phyloP scores from a whole-genome alignment of 2,329 filamentous ascomycete genomes.

The Neopestalotiopsis clavispora region DNA sequence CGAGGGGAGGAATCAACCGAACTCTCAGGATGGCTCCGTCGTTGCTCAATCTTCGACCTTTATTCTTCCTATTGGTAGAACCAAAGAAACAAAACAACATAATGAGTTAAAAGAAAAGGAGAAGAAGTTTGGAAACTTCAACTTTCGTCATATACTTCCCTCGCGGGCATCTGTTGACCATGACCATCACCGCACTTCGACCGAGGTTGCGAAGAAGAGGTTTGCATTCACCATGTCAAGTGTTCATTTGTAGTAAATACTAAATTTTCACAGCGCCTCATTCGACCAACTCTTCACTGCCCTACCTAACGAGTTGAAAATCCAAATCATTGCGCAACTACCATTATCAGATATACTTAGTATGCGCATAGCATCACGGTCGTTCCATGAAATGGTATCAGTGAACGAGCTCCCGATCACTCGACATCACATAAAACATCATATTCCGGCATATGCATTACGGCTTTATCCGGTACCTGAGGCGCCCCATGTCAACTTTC shows the following conservation, averaged over 20 bases:
- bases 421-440: slow-evolving; percentile 63
- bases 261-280: slow-evolving; percentile 39
- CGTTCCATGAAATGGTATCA: slow-evolving; percentile 64
- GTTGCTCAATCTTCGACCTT: slow-evolving; percentile 46
- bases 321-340: slow-evolving; percentile 64
- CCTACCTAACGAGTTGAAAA: slow-evolving; percentile 66
- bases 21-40: slow-evolving; percentile 31
- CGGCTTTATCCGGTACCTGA: slow-evolving; percentile 62
- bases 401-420: slow-evolving; percentile 66
- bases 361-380: slow-evolving; percentile 61
- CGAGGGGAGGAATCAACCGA: slow-evolving; percentile 50
- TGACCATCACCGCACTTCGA: slow-evolving; percentile 31
- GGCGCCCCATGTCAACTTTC: slow-evolving; percentile 55
- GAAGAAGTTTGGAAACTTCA: slow-evolving; percentile 37
- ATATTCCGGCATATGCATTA: slow-evolving; percentile 64
- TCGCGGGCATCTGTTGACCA: slow-evolving; percentile 37
- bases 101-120: slow-evolving; percentile 30
- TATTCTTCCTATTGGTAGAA: slow-evolving; percentile 50
- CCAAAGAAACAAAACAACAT: slow-evolving; percentile 36
- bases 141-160: slow-evolving; percentile 35
- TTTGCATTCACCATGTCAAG: slow-evolving; percentile 19
- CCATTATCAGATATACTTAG: slow-evolving; percentile 65
- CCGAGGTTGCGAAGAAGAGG: slow-evolving; percentile 33
- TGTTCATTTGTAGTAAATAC: neutral
- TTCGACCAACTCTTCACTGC: slow-evolving; percentile 63